phyloP scores from a whole-genome alignment of 164 flowering plant genomes.

The Aristolochia californica region DNA sequence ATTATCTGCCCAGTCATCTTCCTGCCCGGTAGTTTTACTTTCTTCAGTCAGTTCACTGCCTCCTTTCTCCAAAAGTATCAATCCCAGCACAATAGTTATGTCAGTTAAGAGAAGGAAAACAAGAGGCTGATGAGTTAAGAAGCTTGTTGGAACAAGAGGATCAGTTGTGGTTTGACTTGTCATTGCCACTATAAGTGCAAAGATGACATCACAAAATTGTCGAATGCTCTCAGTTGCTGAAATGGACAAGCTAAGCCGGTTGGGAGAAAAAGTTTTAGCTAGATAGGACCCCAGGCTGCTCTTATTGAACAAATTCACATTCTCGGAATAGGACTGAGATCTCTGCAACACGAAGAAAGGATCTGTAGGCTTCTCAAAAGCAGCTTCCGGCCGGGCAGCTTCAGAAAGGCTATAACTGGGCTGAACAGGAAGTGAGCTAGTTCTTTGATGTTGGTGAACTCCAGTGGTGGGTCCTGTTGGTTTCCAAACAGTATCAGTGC shows the following conservation, averaged over 20 bases:
- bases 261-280: neutral
- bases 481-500: neutral
- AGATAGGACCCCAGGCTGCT: neutral
- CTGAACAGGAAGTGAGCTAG: no score
- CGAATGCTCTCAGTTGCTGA: slow-evolving; percentile 1
- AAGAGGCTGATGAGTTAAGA: neutral
- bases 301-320: no score
- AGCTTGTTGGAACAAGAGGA: neutral
- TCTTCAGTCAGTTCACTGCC: neutral
- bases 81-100: slow-evolving; percentile 2
- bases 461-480: no score
- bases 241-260: neutral
- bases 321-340: no score
- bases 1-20: neutral
- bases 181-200: neutral
- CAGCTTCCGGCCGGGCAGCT: no score
- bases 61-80: neutral
- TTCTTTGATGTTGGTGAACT: no score
- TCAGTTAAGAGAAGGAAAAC: neutral
- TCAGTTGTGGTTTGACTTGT: neutral
- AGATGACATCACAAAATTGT: neutral
- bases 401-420: no score
- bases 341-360: no score
- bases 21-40: neutral
- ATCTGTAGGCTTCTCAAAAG: no score